Base-by-base conservation (phyloP, 2,329 filamentous ascomycete species). In the Helotiales sp. region DNA sequence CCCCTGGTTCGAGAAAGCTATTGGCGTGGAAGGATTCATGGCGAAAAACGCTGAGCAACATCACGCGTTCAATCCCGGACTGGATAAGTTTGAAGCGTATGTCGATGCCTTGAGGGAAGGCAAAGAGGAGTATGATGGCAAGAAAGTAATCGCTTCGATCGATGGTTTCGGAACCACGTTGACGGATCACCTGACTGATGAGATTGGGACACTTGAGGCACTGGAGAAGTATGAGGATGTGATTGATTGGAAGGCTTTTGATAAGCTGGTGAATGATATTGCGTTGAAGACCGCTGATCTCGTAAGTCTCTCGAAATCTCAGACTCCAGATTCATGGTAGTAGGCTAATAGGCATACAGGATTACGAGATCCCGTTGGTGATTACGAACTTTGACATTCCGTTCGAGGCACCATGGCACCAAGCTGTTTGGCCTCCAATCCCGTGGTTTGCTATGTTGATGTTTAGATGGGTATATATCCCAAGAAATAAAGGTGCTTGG, bases 21-120 rank as follows among this genome's bases (percentile, higher is more conserved):
- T 70, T 3, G 74, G 71, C 0, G 69, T 72, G 10, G 62, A 66
- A 36, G 73, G 72, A 1, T 58, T 76, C 24, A 77, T 78, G 75
- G 73, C 75, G 13, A 63, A 57, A 44, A 79, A 76, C 59, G 66
- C 78, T 2, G 70, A 72, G 17, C 75, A 79, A 52, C 77, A 79
- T 58, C 66, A 69, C 8, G 64, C 66, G 1, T 79, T 79, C 55
- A 68, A 73, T 15, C 63, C 62, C 1, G 75, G 75, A 0, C 54
- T 79, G 2, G 63, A 69, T 0, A 50, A 50, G 0, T 74, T 74
- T 27, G 61, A 61, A 15, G 59, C 44, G 4, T 78, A 77, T 59
- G 49, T 75, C 8, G 57, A 65, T 1, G 66, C 58, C 9, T 66
- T 74, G 2, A 66, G 62, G 8, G 66, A 57, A 10, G 66, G 61